phyloP scores from a whole-genome alignment of 805 yeast genomes.

The Kluyveromyces siamensis region DNA sequence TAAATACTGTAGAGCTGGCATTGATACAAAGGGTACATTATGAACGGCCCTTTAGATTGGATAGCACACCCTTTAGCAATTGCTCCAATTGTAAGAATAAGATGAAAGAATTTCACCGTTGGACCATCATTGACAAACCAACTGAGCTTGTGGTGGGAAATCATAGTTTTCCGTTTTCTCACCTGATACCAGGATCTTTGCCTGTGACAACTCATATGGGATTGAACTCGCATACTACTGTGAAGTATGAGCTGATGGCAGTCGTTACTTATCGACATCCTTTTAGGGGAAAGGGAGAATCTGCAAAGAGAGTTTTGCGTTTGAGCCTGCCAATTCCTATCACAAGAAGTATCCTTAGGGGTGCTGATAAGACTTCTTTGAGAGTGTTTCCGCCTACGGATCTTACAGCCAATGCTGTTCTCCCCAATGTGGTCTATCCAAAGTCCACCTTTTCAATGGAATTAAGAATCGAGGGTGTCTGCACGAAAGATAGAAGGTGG shows the following conservation, averaged over 20 bases:
- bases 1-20: slow-evolving; percentile 52
- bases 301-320: slow-evolving; percentile 27
- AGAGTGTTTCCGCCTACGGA: slow-evolving; percentile 95
- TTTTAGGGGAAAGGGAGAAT: slow-evolving; percentile 8
- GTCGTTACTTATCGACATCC: slow-evolving; percentile 36
- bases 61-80: slow-evolving; percentile 36
- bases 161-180: slow-evolving; percentile 89
- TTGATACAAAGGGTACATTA: slow-evolving; percentile 65
- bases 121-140: slow-evolving; percentile 70
- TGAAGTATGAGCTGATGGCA: slow-evolving; percentile 74
- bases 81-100: slow-evolving; percentile 54
- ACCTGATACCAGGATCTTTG: slow-evolving; percentile 75
- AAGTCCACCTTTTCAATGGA: slow-evolving; percentile 79
- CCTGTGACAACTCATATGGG: slow-evolving; percentile 71
- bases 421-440: slow-evolving; percentile 87
- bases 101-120: slow-evolving; percentile 60
- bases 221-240: slow-evolving; percentile 37
- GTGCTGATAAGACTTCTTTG: slow-evolving; percentile 77
- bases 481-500: slow-evolving; percentile 63
- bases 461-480: slow-evolving; percentile 65
- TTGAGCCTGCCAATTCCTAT: slow-evolving; percentile 59
- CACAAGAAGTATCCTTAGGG: slow-evolving; percentile 67
- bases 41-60: slow-evolving; percentile 57
- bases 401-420: slow-evolving; percentile 73
- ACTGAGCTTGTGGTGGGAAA: slow-evolving; percentile 54